Evolutionary conservation across 371 early-diverging fungal species (phyloP), one percentile per base, ranked within the genome.

Genomic region (Haplosporangium sp.): DNA sequence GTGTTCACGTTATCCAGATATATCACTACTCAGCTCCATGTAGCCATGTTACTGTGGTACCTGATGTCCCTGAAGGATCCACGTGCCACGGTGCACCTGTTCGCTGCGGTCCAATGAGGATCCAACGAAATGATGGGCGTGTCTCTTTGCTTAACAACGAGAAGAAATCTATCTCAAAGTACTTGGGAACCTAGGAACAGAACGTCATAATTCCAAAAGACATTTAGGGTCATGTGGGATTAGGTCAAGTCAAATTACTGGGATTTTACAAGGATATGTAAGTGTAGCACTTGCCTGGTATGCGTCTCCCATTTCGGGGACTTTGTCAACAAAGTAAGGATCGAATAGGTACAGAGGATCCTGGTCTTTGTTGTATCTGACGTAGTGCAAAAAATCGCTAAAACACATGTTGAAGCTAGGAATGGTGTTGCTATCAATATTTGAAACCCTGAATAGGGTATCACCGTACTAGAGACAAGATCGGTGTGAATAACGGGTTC

Each of bases 321-420:
- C 60, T 15, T 42, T 56, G 0, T 84, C 84, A 4, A 55, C 82
- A 65, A 84, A 84, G 20, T 48, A 38, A 0, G 82, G 71, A 57
- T 84, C 84, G 71, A 84, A 84, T 34, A 84, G 61, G 37, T 84
- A 84, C 4, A 84, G 71, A 3, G 84, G 84, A 11, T 79, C 74
- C 38, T 73, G 70, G 35, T 84, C 84, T 17, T 38, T 69, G 65
- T 81, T 79, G n/a, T 61, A 60, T 10, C 56, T 61, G 39, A 81
- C 53, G 34, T 84, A 84, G 20, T 72, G 76, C 45, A 63, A 9
- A 74, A 81, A 84, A 53, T 79, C 81, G 55, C 64, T 52, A 50
- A 76, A 53, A 38, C 60, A 57, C 61, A 84, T 56, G 13, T 53
- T 40, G 61, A 84, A 63, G 19, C 56, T 67, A 1, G 77, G 72